Conservation (phyloP, 2,329 filamentous ascomycete genomes). For the Trichoderma afroharzianum region DNA sequence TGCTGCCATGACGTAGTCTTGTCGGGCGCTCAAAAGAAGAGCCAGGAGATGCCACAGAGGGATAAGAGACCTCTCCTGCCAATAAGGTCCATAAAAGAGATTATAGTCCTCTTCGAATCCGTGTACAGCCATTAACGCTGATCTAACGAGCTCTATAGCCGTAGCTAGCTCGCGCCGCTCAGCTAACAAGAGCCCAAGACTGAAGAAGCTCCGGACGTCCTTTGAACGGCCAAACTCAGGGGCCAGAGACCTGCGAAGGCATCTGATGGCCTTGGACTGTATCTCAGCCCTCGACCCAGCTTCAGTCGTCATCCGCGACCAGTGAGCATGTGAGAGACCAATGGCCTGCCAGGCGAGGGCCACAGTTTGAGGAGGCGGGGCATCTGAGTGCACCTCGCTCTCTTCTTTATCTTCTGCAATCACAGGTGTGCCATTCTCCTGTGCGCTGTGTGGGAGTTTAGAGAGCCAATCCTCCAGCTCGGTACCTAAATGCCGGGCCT, state of each 20-base stretch:
- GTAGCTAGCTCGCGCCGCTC: slow-evolving; percentile 77
- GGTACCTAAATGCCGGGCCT: slow-evolving; percentile 65
- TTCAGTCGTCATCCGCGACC: slow-evolving; percentile 79
- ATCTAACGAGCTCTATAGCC: slow-evolving; percentile 79
- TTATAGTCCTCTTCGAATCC: slow-evolving; percentile 43
- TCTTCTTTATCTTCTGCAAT: slow-evolving; percentile 28
- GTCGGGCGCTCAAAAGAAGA: slow-evolving; percentile 77
- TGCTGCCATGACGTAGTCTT: slow-evolving; percentile 77
- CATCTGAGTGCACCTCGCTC: slow-evolving; percentile 33
- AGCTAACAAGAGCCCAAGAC: slow-evolving; percentile 78
- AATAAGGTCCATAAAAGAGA: slow-evolving; percentile 47
- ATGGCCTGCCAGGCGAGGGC: slow-evolving; percentile 78
- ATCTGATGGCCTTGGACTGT: slow-evolving; percentile 72
- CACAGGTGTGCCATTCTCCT: slow-evolving; percentile 29
- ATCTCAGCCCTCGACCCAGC: slow-evolving; percentile 66
- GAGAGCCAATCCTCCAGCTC: slow-evolving; percentile 74
- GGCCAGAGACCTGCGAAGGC: slow-evolving; percentile 68
- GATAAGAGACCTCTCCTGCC: slow-evolving; percentile 64
- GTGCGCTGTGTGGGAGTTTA: slow-evolving; percentile 44
- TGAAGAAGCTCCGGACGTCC: slow-evolving; percentile 75
- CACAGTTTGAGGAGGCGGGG: slow-evolving; percentile 57
- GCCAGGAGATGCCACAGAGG: slow-evolving; percentile 90
- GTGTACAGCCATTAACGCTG: slow-evolving; percentile 63
- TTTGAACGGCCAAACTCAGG: slow-evolving; percentile 62
- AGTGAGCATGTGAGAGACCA: slow-evolving; percentile 80